Base-by-base conservation (phyloP, 2,329 filamentous ascomycete species). In the Aspergillus ruber region DNA sequence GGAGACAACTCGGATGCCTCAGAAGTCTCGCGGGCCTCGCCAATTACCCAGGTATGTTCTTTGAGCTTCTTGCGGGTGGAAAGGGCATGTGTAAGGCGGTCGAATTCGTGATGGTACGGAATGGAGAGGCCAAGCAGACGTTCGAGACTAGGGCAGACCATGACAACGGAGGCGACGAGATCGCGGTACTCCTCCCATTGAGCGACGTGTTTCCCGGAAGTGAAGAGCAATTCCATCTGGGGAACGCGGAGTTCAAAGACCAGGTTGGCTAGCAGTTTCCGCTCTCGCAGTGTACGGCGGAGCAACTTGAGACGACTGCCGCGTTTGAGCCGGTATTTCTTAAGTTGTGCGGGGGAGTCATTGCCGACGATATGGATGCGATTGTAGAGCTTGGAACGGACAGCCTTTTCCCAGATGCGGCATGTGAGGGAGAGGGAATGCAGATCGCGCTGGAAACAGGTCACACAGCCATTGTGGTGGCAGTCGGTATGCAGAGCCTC, bases 131-230 rank as follows among this genome's bases (percentile, higher is more conserved):
- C 80, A 27, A 74, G 59, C 6, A 83, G 61, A 21, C 72, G 70
- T 60, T 82, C 77, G 18, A 83, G 61, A 50, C 77, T 79, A 6
- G 79, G 78, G 55, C 78, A 82, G 2, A 74, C 73, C 73, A 80
- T 79, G 27, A 83, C 75, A 33, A 83, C 66, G 1, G 78, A 80
- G 5, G 77, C 76, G 15, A 81, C 62, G 15, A 76, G 50, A 48
- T 79, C 74, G 39, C 75, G 65, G 45, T 79, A 75, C 43, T 76
- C 73, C 56, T 76, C 69, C 57, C 69, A 70, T 49, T 72, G 60
- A 20, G 58, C 51, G 49, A 66, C 65, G 42, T 70, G 65, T 48
- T 70, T 66, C 40, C 63, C 70, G 23, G 70, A 71, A 32, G 60
- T 58, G 49, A 70, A 58, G 6, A 67, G 50, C 47, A 69, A 39